Base-by-base conservation (phyloP, 2,329 filamentous ascomycete genomes). In the Pseudogymnoascus destructans region DNA sequence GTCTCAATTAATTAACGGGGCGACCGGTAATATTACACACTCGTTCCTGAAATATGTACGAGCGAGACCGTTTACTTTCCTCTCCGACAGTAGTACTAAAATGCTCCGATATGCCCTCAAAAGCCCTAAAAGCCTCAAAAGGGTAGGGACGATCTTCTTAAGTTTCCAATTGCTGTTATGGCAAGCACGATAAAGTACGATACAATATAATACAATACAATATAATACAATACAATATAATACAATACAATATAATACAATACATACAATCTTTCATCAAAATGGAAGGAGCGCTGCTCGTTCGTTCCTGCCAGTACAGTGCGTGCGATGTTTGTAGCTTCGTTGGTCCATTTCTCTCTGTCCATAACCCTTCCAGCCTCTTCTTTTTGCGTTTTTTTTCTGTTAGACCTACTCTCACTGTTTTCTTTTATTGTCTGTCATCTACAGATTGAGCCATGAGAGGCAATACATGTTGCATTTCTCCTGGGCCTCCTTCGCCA, bases 401-500 rank as follows among this genome's bases (percentile, higher is more conserved):
- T 21, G 25, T 52, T 15, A 49, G 40, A 13, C 3, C n/a, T 5
- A 7, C 9, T 30, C n/a, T 30, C 10, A n/a, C 11, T 52, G 2
- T 52, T 52, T 52, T 10, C 25, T 30, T 30, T 52, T 52, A 10
- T 17, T 7, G 2, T 17, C 25, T 11, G 4, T 13, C 25, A 0
- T 52, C n/a, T 30, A 13, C 25, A 52, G 17, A 30, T 30, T 52
- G 46, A 19, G 25, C 15, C 15, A 52, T 52, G 46, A 30, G 46
- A 30, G 46, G 46, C 46, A 30, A 52, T 17, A 13, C 33, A 38
- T 69, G 67, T 59, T 69, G 67, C 49, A 67, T 60, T 17, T 61
- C 63, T 57, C 61, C 64, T 11, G 46, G 61, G 33, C 63, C 67
- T 13, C 66, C 67, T n/a, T 69, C 67, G 9, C 68, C 68, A 25